A percentile compares a stretch with the other conserved stretches of the same genome.
These are phyloP conservation scores for Rhodamnia argentea DNA, from an alignment of 345 rosid genomes.

Conservation along the genomic window DNA sequence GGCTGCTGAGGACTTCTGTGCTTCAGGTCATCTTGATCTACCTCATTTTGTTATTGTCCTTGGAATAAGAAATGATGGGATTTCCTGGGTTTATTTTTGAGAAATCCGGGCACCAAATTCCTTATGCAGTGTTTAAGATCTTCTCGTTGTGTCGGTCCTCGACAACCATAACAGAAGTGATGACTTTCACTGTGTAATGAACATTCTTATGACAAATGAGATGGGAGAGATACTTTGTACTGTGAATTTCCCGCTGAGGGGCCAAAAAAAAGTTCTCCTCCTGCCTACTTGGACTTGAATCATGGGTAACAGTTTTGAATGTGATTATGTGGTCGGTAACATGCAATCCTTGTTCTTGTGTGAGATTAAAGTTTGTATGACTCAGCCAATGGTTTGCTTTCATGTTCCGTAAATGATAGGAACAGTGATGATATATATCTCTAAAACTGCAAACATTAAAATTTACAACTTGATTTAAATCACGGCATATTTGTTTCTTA, in stretches of 20 bases:
- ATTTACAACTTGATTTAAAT: not conserved
- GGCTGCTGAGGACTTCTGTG: not conserved
- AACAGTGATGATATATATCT: not conserved
- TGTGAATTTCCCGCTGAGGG: not conserved
- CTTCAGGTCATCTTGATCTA: not conserved
- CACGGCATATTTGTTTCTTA: not conserved
- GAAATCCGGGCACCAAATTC: not conserved
- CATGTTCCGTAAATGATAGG: not conserved
- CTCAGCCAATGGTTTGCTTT: not conserved
- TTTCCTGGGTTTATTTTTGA: not conserved
- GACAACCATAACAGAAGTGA: not conserved
- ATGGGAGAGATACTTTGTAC: not conserved
- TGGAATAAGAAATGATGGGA: not conserved
- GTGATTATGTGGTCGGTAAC: not conserved
- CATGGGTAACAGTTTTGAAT: not conserved
- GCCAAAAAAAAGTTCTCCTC: not conserved
- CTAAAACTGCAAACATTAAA: not conserved
- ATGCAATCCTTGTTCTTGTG: not conserved
- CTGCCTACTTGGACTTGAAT: not conserved
- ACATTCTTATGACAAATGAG: not conserved
- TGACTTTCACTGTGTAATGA: not conserved
- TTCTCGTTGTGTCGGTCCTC: not conserved
- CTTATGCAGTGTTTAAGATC: not conserved
- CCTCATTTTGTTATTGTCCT: not conserved
- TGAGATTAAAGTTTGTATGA: not conserved